These are phyloP conservation scores for Heterobasidion occidentale DNA, from an alignment of 1,284 basidiomycete species.

Conservation along the genomic window DNA sequence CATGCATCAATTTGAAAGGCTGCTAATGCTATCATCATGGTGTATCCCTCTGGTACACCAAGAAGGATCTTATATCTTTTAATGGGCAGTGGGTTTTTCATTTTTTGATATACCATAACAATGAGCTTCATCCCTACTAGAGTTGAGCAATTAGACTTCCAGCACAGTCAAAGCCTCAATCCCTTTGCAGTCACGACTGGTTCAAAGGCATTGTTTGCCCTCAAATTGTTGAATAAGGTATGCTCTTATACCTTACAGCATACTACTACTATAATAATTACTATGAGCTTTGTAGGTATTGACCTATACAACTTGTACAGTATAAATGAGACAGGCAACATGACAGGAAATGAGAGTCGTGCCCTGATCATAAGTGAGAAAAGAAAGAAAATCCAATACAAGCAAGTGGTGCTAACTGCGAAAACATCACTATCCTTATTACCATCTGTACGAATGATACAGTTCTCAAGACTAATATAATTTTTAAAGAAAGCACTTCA, in stretches of 20 bases:
- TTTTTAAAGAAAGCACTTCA: conserved; percentile 10
- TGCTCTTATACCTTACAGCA: too few relatives aligned
- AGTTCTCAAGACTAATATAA: conserved; percentile 15
- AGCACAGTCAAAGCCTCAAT: background rate
- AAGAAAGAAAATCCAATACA: conserved; percentile 1
- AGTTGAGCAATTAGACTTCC: background rate
- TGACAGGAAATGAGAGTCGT: conserved; percentile 19
- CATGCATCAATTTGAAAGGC: background rate
- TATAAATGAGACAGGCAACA: conserved; percentile 33
- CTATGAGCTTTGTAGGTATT: conserved; percentile 21
- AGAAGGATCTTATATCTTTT: background rate
- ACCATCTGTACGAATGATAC: conserved; percentile 26
- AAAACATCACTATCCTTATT: conserved; percentile 28
- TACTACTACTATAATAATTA: too few relatives aligned
- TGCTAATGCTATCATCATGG: background rate
- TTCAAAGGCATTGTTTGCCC: conserved; percentile 24
- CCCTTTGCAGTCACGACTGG: conserved; percentile 8
- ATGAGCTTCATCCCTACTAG: background rate
- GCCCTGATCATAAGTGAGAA: conserved; percentile 15
- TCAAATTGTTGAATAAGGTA: conserved; percentile 15
- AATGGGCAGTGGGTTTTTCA: background rate
- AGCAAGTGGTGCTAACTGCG: conserved; percentile 14
- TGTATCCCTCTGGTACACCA: too few relatives aligned
- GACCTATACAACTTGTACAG: conserved; percentile 19
- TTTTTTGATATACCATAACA: background rate